Evolutionary conservation across 352 stramenopile species (phyloP).

Genomic region (Phytopythium montanum): DNA sequence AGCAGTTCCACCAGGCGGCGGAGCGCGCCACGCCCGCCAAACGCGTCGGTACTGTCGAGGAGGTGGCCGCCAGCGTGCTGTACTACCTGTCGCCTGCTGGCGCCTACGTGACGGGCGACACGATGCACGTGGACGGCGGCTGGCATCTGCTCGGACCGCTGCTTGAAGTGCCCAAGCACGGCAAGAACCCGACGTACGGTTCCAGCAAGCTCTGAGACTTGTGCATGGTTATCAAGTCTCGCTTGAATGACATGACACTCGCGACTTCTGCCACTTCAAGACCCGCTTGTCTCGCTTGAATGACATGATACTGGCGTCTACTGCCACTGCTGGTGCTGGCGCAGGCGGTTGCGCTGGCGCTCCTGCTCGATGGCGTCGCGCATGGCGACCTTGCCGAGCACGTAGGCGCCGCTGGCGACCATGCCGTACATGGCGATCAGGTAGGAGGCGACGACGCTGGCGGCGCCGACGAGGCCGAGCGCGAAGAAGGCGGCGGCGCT

Average conservation of each 20-base stretch:
- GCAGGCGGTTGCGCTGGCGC: constrained; percentile 55
- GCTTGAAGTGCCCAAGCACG: constrained; percentile 75
- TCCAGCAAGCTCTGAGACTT: constrained; percentile 45
- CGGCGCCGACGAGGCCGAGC: constrained; percentile 65
- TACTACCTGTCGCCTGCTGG: constrained; percentile 88
- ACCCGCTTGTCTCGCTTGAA: background rate
- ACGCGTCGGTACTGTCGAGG: constrained; percentile 87
- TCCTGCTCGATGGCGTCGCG: constrained; percentile 76
- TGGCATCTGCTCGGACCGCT: constrained; percentile 57
- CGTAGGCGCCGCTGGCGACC: constrained; percentile 76
- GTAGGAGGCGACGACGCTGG: constrained; percentile 83
- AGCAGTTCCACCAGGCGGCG: constrained; percentile 79
- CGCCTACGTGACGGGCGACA: constrained; percentile 89
- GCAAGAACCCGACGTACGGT: constrained; percentile 83
- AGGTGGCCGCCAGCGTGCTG: constrained; percentile 75
- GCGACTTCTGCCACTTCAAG: too few relatives aligned
- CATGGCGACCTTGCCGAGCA: constrained; percentile 71
- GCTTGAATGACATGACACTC: background rate
- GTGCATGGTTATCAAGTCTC: background rate
- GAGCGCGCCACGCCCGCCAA: constrained; percentile 80
- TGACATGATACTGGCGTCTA: too few relatives aligned
- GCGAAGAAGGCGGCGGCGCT: constrained; percentile 72
- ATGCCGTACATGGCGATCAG: constrained; percentile 85
- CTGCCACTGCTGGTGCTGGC: constrained; percentile 30
- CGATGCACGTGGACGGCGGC: constrained; percentile 88